Evolutionary conservation across 2,329 filamentous ascomycete species (phyloP), one percentile per base, ranked within the genome.

Genomic region (Alternaria angustiovoidea): DNA sequence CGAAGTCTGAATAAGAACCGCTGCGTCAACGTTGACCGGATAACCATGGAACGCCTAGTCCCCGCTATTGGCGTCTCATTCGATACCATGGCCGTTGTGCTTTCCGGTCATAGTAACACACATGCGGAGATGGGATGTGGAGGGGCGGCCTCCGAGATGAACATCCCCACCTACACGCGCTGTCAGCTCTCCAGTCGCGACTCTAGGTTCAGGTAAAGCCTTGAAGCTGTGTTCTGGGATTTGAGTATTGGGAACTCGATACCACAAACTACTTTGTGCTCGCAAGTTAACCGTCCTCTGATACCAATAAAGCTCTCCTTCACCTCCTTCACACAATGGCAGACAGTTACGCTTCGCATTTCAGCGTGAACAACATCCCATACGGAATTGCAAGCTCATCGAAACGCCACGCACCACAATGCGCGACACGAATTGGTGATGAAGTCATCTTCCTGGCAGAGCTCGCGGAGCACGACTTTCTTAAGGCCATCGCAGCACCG

Each of bases 381-480:
- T 76, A 73, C 24, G 74, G 74, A 14, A 68, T 76, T 30, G 74
- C 71, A 20, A 71, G 64, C 52, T 75, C 73, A 0, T 26, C 59
- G 2, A 66, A 41, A 39, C 63, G 65, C 32, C 32, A 68, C 22
- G 36, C 61, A 4, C 82, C 80, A 32, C 80, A 82, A 58, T 81
- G 81, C 44, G 86, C 78, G 1, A 88, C 86, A 0, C 80, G 86
- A 39, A 73, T 87, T 11, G 73, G 78, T 9, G 80, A 87, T 53
- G 75, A 76, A 5, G 82, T 87, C 0, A 75, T 88, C 34, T 87
- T 87, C 64, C 79, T 89, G 0, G 75, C 76, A 1, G 80, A 80
- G 5, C 70, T 87, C 16, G 74, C 77, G 18, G 61, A 73, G 1
- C 51, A 72, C 1, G 74, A 69, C 0, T 48, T 65, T 7, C 79